A percentile compares a stretch with the other conserved stretches of the same genome.
Evolutionary conservation across 2,329 filamentous ascomycete genomes (phyloP).

Genomic region (Stachybotrys echinatus): DNA sequence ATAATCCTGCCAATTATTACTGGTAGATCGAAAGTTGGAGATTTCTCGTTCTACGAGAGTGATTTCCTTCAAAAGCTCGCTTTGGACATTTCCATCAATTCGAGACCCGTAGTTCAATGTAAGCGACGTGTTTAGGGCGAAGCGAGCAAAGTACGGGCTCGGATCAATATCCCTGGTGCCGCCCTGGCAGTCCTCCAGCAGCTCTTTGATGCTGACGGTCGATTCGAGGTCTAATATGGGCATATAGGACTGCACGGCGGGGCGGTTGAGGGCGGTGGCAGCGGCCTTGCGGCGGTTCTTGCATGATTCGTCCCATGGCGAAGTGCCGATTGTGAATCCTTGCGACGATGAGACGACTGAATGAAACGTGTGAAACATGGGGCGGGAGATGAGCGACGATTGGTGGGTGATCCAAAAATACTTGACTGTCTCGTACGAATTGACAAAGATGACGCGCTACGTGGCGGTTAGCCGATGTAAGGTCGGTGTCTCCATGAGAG

Average conservation of each 20-base stretch:
- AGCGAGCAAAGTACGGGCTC: conserved; percentile 67
- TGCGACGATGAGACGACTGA: conserved; percentile 71
- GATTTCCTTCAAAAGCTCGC: conserved; percentile 66
- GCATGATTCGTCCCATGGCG: conserved; percentile 78
- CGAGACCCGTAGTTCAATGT: conserved; percentile 77
- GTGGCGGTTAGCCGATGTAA: background rate
- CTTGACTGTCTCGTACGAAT: conserved; percentile 69
- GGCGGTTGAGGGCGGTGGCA: conserved; percentile 71
- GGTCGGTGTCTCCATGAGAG: too few relatives aligned
- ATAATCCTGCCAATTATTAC: conserved; percentile 82
- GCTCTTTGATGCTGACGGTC: conserved; percentile 65
- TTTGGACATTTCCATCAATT: conserved; percentile 63
- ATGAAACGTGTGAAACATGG: conserved; percentile 77
- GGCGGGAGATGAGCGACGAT: conserved; percentile 70
- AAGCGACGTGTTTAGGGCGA: conserved; percentile 70
- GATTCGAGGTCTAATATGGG: conserved; percentile 77
- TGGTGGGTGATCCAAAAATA: conserved; percentile 76
- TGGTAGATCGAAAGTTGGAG: conserved; percentile 71
- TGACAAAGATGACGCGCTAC: conserved; percentile 69
- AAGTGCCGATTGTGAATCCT: conserved; percentile 78
- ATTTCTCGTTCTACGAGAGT: conserved; percentile 70
- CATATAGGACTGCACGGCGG: conserved; percentile 73
- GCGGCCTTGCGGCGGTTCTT: conserved; percentile 73
- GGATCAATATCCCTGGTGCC: conserved; percentile 67
- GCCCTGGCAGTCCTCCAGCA: conserved; percentile 57